Percentiles rank a stretch among this genome's conserved stretches.
Evolutionary conservation across 2,329 filamentous ascomycete species (phyloP).

Genomic region (Colletotrichum tamarilloi): DNA sequence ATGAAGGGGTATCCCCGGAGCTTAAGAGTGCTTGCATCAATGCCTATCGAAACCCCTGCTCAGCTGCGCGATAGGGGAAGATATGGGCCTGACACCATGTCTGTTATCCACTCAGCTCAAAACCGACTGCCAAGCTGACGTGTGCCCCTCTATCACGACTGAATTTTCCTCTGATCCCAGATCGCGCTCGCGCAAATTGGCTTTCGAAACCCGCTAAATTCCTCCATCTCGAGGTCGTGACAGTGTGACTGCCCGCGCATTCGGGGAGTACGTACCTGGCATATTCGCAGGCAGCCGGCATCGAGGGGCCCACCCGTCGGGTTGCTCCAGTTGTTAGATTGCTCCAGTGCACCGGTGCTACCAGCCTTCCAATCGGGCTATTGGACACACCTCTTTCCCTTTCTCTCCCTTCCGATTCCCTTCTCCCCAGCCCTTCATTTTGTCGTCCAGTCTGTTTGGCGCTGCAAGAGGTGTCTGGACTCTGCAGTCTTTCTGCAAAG

Average conservation of each 20-base stretch:
- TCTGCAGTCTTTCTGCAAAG: slow-evolving; percentile 13
- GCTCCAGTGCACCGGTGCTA: slow-evolving; percentile 25
- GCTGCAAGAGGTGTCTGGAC: not conserved
- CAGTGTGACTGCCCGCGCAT: not conserved
- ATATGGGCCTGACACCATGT: not conserved
- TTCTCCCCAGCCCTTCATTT: not conserved
- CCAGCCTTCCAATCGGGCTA: slow-evolving; percentile 7
- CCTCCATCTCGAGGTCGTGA: not conserved
- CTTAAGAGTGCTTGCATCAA: slow-evolving; percentile 7
- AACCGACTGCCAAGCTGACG: not conserved
- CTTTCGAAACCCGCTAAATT: slow-evolving; percentile 17
- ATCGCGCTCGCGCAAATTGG: slow-evolving; percentile 15
- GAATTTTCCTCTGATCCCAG: not conserved
- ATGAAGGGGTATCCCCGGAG: slow-evolving; percentile 7
- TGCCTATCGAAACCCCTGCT: slow-evolving; percentile 4
- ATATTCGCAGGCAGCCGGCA: not conserved
- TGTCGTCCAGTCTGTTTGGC: not conserved
- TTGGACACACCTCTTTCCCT: slow-evolving; percentile 6
- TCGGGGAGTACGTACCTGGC: not conserved
- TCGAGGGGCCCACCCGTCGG: slow-evolving; percentile 10
- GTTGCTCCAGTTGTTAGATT: not conserved
- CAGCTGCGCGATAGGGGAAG: not conserved
- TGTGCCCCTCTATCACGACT: slow-evolving; percentile 25
- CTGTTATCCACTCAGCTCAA: not conserved
- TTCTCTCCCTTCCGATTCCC: not conserved